Evolutionary conservation across 208 protist species (phyloP).

Genomic region (Wallacemonas collosoma): DNA sequence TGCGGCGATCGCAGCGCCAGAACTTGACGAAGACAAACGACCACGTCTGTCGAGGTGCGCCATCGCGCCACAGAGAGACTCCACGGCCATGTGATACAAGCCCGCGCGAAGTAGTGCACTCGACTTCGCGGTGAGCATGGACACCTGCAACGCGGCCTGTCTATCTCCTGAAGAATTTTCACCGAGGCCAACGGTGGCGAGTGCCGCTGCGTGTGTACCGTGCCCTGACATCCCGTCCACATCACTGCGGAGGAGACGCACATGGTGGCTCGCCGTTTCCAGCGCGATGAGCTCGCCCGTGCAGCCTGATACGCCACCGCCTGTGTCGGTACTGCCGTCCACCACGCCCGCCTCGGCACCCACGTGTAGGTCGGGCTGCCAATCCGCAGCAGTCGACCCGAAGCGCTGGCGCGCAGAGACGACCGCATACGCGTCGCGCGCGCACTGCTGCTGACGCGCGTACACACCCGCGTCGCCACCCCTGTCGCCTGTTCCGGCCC

Average conservation of each 20-base stretch:
- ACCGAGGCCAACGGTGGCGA: not conserved
- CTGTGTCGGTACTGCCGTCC: not conserved
- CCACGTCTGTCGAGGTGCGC: not conserved
- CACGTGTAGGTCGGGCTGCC: not conserved
- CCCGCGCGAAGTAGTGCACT: not conserved
- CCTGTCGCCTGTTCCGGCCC: not conserved
- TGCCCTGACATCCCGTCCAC: not conserved
- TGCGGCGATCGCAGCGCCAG: no score
- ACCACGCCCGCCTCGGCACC: not conserved
- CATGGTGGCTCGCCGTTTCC: constrained; percentile 1
- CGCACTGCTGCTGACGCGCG: not conserved
- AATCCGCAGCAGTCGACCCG: not conserved
- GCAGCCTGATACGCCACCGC: not conserved
- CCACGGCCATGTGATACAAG: constrained; percentile 4
- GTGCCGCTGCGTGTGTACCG: not conserved
- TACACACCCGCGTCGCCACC: no score
- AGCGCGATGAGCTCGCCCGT: not conserved
- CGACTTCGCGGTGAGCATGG: not conserved
- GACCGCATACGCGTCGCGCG: not conserved
- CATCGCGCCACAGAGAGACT: constrained; percentile 5
- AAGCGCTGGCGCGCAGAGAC: not conserved
- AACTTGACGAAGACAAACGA: not conserved
- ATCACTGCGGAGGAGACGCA: not conserved
- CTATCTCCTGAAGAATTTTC: not conserved
- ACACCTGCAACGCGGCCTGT: not conserved